Conservation (phyloP, 176 grass and related monocot species). For the Cenchrus purpureus region DNA sequence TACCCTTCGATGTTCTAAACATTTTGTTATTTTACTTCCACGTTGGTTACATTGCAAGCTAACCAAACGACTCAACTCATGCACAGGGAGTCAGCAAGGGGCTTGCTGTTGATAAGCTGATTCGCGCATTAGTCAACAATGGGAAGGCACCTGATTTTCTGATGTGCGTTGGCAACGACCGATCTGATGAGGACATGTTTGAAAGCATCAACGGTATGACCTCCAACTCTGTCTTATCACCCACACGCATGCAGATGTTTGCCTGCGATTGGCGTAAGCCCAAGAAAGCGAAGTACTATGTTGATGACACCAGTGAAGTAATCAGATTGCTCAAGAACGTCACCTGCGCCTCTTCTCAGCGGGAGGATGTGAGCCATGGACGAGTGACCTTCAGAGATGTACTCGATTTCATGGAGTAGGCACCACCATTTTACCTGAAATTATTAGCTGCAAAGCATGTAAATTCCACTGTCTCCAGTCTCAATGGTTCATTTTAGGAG, state of each 20-base stretch:
- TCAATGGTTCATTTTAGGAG: conserved; percentile 41
- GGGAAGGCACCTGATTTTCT: conserved; percentile 75
- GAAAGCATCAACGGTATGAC: conserved; percentile 66
- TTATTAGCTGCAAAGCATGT: conserved; percentile 36
- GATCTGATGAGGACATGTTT: conserved; percentile 97
- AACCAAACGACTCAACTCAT: conserved; percentile 29
- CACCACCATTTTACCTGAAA: not conserved
- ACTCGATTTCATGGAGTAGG: conserved; percentile 48
- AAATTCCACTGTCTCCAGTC: conserved; percentile 33
- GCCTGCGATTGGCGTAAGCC: too few relatives aligned
- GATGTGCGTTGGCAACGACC: conserved; percentile 83
- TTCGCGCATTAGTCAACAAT: conserved; percentile 46
- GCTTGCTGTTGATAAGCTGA: conserved; percentile 75
- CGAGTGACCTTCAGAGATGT: conserved; percentile 64
- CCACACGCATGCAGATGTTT: conserved; percentile 68
- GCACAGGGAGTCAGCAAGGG: conserved; percentile 85
- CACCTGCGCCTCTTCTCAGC: conserved; percentile 30
- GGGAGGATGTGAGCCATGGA: conserved; percentile 34
- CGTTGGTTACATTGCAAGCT: not conserved
- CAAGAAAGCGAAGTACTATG: conserved; percentile 94
- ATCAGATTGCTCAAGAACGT: conserved; percentile 72
- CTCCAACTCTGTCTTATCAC: conserved; percentile 48
- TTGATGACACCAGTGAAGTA: conserved; percentile 78
- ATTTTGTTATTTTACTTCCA: conserved; percentile 20
- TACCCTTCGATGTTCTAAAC: not conserved